Base-by-base conservation (phyloP, 2,329 filamentous ascomycete species). In the Aureobasidium subglaciale region DNA sequence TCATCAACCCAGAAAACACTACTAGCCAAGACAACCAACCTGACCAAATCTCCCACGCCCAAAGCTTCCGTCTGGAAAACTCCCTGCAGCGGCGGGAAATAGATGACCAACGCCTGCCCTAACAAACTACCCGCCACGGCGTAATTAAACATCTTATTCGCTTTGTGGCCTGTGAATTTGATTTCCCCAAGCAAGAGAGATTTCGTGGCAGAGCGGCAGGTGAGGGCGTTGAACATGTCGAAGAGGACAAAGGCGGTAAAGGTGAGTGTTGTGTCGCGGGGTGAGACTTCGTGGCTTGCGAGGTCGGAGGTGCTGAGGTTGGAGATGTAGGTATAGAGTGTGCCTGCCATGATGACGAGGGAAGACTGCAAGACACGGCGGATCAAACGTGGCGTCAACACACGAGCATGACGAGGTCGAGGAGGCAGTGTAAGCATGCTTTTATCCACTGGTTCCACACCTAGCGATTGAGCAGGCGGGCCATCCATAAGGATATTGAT, bases 401-500 rank as follows among this genome's bases (percentile, higher is more conserved):
- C 93, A 8, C 91, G 86, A 48, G 95, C 93, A 63, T 86, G 86
- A 61, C 90, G 87, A 58, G 87, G 84, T 29, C 95, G 85, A 60
- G 93, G 95, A 1, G 92, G 92, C 18, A 89, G 86, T 59, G 82
- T 86, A 88, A 99, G 96, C 53, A 99, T 90, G 59, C 92, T 87
- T 25, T 89, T 90, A 67, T 97, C 93, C 43, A 99, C 93, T 16
- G 86, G 86, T 69, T 99, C 93, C 32, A 99, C 93, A 35, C 93
- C 95, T 1, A 99, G 84, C 10, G 93, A 99, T 72, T 99, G 93
- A 1, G 93, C 93, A 1, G 93, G 93, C 15, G 93, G 93, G 9
- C 95, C 93, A 72, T 99, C 95, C 95, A 99, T 99, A 64, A 99
- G 91, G 67, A 99, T 97, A 69, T 99, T 99, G 67, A 99, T 99